Base-by-base conservation (phyloP, 1,284 basidiomycete species). In the Malassezia arunalokei region DNA sequence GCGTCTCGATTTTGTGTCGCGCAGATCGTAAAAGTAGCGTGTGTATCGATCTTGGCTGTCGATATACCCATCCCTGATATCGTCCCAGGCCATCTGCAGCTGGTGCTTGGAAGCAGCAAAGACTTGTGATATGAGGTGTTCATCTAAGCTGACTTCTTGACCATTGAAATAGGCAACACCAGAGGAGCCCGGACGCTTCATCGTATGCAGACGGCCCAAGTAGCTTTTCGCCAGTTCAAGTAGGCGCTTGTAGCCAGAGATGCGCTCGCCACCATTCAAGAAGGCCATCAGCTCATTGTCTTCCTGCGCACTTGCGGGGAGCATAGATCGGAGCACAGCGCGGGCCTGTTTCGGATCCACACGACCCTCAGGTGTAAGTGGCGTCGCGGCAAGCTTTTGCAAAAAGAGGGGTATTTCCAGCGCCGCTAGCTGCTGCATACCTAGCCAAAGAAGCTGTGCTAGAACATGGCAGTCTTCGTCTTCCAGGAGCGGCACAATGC, bases 21-120 rank as follows among this genome's bases (percentile, higher is more conserved):
- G 85, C 3, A 89, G 79, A 66, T 94, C 87, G 70, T 94, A 96
- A 76, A 95, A 95, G 74, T 84, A 87, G 5, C 79, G 84, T 9
- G 81, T 75, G 43, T 89, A 46, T 1, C 47, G 78, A 49, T 80
- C 77, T 8, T 50, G 53, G 1, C 77, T 77, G 40, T 77, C 78
- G 14, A 91, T 68, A 31, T 77, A 73, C 3, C 82, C 81, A 42
- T 75, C 73, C 68, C 86, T 85, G 12, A 89, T 75, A 82, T 41
- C 47, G 11, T 40, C 20, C 3, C 32, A n/a, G 1, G 52, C 52
- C 27, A 56, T 58, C 1, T 60, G 63, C 5, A 69, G 49, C 17
- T 47, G 42, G 40, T 65, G 59, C 12, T 59, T 47, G 49, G 63
- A 58, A 42, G 59, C 59, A 40, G 58, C 52, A 8, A 66, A 43